A percentile compares a stretch with the other conserved stretches of the same genome.
Evolutionary conservation across 331 rosid genomes (phyloP).

Genomic region (Acacia concinna): DNA sequence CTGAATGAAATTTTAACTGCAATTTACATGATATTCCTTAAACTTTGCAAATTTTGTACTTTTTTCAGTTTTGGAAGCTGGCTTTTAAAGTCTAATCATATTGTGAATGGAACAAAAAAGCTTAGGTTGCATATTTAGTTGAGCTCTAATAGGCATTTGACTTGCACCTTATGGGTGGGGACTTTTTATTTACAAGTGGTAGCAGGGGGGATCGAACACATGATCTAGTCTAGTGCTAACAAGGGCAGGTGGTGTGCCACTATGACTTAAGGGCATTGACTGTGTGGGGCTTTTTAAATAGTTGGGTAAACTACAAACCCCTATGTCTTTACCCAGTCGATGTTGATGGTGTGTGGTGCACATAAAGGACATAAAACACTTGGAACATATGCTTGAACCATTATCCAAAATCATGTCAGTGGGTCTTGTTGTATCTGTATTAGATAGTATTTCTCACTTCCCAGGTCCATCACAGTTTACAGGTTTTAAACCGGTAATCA

Average conservation of each 20-base stretch:
- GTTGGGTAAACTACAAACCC: background rate
- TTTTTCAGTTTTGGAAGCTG: background rate
- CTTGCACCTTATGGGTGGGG: background rate
- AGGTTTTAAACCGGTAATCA: background rate
- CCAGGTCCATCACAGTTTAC: background rate
- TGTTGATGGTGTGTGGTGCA: background rate
- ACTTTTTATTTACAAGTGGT: background rate
- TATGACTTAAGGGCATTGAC: background rate
- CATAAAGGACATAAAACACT: background rate
- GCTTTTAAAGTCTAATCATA: background rate
- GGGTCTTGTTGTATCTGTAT: background rate
- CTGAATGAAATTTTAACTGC: background rate
- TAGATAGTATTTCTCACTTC: background rate
- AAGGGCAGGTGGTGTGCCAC: background rate
- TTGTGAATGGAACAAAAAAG: background rate
- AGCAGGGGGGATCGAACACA: background rate
- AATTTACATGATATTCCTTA: background rate
- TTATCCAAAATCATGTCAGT: background rate
- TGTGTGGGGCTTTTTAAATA: background rate
- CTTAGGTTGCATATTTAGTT: background rate
- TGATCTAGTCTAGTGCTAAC: background rate
- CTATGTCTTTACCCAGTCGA: background rate
- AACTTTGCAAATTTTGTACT: background rate
- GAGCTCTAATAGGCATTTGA: background rate
- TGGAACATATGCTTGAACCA: background rate